Conservation (phyloP, 2,329 filamentous ascomycete genomes). For the Nemania diffusa region DNA sequence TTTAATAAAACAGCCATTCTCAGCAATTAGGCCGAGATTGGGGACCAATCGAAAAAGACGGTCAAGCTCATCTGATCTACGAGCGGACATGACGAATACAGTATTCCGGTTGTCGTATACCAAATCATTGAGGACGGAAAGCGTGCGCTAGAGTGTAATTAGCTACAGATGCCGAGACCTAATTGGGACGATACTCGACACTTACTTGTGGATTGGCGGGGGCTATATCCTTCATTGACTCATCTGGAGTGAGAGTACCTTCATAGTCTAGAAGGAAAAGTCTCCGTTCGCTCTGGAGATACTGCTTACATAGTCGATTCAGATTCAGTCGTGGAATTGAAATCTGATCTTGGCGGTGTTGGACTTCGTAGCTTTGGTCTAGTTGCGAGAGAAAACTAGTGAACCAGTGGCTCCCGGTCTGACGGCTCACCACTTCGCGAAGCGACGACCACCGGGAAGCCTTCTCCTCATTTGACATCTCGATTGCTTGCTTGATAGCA, state of each 20-base stretch:
- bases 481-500: conserved; percentile 83
- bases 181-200: conserved; percentile 32
- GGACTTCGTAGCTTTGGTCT: conserved; percentile 81
- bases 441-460: conserved; percentile 78
- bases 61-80: conserved; percentile 87
- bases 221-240: conserved; percentile 84
- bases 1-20: conserved; percentile 92
- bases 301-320: conserved; percentile 70
- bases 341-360: conserved; percentile 84
- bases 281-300: conserved; percentile 72
- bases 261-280: conserved; percentile 95
- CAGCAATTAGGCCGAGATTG: conserved; percentile 87
- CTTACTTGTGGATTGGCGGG: conserved; percentile 78
- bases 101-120: conserved; percentile 82
- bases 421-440: conserved; percentile 76
- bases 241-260: conserved; percentile 89
- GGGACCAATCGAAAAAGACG: conserved; percentile 85
- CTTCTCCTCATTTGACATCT: conserved; percentile 82
- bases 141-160: conserved; percentile 68
- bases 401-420: conserved; percentile 89
- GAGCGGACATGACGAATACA: conserved; percentile 93
- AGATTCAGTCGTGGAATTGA: conserved; percentile 87
- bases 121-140: conserved; percentile 84
- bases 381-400: conserved; percentile 77
- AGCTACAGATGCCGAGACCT: conserved; percentile 10